Conservation (phyloP, 2,329 filamentous ascomycete species). For the Capronia epimyces region DNA sequence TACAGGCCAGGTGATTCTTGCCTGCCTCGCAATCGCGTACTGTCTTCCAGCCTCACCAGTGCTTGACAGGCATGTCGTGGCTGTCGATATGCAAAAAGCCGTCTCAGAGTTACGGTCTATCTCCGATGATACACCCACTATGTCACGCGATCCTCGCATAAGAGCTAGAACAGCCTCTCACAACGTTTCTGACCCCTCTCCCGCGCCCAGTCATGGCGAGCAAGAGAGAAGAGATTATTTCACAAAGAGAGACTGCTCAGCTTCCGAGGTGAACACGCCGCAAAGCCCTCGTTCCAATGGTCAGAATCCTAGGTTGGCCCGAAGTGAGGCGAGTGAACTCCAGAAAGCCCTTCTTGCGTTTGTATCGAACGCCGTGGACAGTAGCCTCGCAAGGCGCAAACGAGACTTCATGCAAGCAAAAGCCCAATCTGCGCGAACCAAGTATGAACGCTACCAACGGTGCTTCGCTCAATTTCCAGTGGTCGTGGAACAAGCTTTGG, state of each 20-base stretch:
- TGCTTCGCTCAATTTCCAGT: constrained; percentile 6
- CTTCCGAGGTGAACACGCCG: background rate
- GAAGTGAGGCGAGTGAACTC: background rate
- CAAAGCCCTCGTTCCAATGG: background rate
- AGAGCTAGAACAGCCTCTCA: constrained; percentile 1
- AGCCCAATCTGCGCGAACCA: background rate
- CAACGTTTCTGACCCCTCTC: background rate
- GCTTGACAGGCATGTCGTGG: background rate
- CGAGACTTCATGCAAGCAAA: background rate
- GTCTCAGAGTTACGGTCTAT: background rate
- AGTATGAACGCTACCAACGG: constrained; percentile 7
- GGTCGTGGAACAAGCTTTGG: constrained; percentile 10
- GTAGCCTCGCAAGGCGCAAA: constrained; percentile 1
- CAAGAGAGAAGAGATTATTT: background rate
- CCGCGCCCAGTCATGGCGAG: background rate
- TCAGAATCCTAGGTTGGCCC: background rate
- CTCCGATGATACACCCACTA: background rate
- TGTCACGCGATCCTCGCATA: constrained; percentile 9
- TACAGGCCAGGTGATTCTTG: too few species aligned
- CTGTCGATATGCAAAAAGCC: background rate
- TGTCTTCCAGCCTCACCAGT: background rate
- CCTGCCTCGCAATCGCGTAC: too few species aligned
- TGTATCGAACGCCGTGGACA: background rate
- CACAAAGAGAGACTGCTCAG: background rate
- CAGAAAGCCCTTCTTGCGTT: constrained; percentile 1